These are phyloP conservation scores for Saposhnikovia divaricata DNA, from an alignment of 129 eudicot genomes.

Conservation along the genomic window DNA sequence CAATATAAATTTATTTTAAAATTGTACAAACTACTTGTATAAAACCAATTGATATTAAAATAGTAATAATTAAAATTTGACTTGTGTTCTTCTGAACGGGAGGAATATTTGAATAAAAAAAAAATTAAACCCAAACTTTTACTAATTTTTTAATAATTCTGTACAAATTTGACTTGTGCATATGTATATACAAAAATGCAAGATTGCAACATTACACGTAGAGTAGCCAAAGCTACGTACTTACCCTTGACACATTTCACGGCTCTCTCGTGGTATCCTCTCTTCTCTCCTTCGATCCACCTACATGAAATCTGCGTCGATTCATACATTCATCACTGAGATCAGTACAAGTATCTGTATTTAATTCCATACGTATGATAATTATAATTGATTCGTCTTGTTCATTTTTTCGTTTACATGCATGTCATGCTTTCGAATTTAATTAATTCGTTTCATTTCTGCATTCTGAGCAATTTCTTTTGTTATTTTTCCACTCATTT, in stretches of 20 bases:
- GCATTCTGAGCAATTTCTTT: neutral
- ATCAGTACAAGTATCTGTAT: neutral
- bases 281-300: neutral
- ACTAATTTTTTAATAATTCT: too few species aligned
- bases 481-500: neutral
- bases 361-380: too few species aligned
- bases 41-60: too few species aligned
- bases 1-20: too few species aligned
- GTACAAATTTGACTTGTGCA: too few species aligned
- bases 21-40: too few species aligned
- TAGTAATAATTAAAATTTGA: too few species aligned
- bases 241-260: neutral
- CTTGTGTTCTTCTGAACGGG: too few species aligned
- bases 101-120: too few species aligned
- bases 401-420: neutral
- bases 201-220: neutral
- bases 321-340: neutral
- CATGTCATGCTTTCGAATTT: neutral
- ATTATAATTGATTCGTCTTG: neutral
- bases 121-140: too few species aligned
- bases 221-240: constrained; percentile 1
- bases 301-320: neutral
- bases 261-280: neutral
- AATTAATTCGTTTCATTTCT: neutral
- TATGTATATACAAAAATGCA: too few species aligned